Evolutionary conservation across 2,329 filamentous ascomycete species (phyloP).

Genomic region (Drechslera avenae): DNA sequence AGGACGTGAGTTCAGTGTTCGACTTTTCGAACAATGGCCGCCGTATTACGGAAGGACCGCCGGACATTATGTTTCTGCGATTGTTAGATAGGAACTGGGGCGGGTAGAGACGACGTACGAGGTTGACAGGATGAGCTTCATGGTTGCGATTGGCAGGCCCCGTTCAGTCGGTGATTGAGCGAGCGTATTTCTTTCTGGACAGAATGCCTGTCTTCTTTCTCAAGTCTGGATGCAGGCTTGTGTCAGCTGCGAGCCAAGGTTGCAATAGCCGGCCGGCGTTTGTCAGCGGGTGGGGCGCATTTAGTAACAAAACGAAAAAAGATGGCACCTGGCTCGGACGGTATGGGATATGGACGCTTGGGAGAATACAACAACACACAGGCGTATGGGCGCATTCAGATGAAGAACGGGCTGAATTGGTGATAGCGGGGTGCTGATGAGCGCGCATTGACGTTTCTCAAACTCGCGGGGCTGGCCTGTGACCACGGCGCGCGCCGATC

Average conservation of each 20-base stretch:
- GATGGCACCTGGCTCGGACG: too few species aligned
- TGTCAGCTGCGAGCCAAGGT: too few species aligned
- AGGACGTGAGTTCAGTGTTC: conserved; percentile 90
- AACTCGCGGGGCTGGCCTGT: conserved; percentile 29
- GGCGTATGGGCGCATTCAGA: background rate
- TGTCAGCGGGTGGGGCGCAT: conserved; percentile 27
- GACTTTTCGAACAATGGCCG: conserved; percentile 79
- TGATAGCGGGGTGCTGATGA: conserved; percentile 13
- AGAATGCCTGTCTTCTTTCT: too few species aligned
- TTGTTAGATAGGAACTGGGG: conserved; percentile 50
- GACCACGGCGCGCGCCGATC: conserved; percentile 16
- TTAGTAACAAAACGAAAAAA: background rate
- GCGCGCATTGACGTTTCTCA: conserved; percentile 30
- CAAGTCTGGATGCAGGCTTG: too few species aligned
- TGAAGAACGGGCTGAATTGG: background rate
- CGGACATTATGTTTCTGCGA: conserved; percentile 84
- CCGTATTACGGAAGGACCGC: conserved; percentile 81
- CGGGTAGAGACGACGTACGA: conserved; percentile 64
- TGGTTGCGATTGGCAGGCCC: conserved; percentile 52
- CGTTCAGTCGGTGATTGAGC: too few species aligned
- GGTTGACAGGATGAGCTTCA: conserved; percentile 84
- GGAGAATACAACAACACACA: background rate
- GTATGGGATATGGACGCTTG: background rate
- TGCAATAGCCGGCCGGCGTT: conserved; percentile 12
- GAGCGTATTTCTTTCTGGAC: too few species aligned